Base-by-base conservation (phyloP, 1,139 yeast species). In the Protomyces pachydermus region DNA sequence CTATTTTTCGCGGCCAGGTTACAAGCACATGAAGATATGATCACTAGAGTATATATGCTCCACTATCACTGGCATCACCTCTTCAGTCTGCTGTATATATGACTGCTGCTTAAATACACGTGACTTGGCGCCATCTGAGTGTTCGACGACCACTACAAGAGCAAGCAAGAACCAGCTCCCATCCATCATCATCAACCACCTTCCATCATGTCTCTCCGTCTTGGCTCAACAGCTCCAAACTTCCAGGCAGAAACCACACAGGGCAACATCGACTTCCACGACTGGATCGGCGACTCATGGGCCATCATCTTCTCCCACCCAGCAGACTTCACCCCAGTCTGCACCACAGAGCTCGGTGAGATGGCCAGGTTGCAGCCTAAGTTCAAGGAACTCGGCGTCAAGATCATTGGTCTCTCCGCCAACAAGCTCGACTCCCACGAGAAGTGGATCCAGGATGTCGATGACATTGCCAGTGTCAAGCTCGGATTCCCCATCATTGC, bases 311-410 rank as follows among this genome's bases (percentile, higher is more conserved):
- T 90, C 77, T 88, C 95, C 28, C 97, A 90, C 76, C 97, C 97
- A 65, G 96, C 90, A 57, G 97, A 90, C 76, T 89, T 88, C 80
- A 90, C 97, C 18, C 97, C 97, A 50, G 96, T 90, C 61, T 90
- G 97, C 78, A 90, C 97, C 71, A 90, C 97, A 64, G 97, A 90
- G 79, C 82, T 90, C 72, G 96, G 97, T 68, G 96, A 96, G 16
- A 90, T 90, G 72, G 89, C 97, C 68, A 82, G 84, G 73, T 81
- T 89, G 75, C 86, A 87, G 78, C 90, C 89, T 42, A 95, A 89
- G 75, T 90, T 90, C 73, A 83, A 82, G 72, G 81, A 85, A 76
- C 84, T 96, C 77, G 83, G 84, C 73, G 87, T 88, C 71, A 89
- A 90, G 80, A 81, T 90, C 75, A 85, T 90, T 74, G 97, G 96